Evolutionary conservation across 2,329 filamentous ascomycete species (phyloP).

Genomic region (Ophiosphaerella korrae): DNA sequence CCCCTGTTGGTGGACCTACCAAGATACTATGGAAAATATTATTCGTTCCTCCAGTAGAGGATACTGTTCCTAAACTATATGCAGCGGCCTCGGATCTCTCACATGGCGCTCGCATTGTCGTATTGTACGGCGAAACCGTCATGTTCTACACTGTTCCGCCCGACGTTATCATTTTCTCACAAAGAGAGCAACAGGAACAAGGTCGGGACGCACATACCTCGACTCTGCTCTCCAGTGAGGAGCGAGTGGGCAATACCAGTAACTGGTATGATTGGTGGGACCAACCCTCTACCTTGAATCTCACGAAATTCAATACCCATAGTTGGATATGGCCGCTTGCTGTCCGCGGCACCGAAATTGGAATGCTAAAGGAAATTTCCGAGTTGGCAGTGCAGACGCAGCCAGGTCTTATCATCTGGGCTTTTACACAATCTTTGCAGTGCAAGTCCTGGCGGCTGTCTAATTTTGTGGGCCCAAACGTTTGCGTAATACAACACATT

Average conservation of each 20-base stretch:
- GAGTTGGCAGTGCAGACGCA: constrained; percentile 57
- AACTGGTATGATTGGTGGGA: constrained; percentile 41
- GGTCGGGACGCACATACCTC: constrained; percentile 21
- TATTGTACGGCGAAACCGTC: constrained; percentile 59
- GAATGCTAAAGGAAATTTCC: constrained; percentile 52
- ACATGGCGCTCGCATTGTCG: constrained; percentile 64
- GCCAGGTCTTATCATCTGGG: constrained; percentile 58
- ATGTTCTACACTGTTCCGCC: constrained; percentile 66
- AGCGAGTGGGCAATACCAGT: constrained; percentile 11
- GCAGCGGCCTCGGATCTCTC: constrained; percentile 61
- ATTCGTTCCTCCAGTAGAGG: constrained; percentile 51
- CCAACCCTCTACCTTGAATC: constrained; percentile 9
- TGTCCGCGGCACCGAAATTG: constrained; percentile 58
- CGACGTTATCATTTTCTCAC: constrained; percentile 51
- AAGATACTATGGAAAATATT: constrained; percentile 65
- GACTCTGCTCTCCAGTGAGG: constrained; percentile 8
- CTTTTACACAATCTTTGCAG: constrained; percentile 53
- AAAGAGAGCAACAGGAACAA: constrained; percentile 29
- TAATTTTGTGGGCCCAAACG: constrained; percentile 15
- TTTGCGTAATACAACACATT: constrained; percentile 16
- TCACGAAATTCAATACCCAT: constrained; percentile 1
- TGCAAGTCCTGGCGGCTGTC: constrained; percentile 56
- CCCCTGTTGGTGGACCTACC: constrained; percentile 60
- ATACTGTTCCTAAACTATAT: constrained; percentile 58
- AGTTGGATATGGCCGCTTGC: constrained; percentile 54